Evolutionary conservation across 257 asterid genomes (phyloP).

Genomic region (Nicotiana obtusifolia): DNA sequence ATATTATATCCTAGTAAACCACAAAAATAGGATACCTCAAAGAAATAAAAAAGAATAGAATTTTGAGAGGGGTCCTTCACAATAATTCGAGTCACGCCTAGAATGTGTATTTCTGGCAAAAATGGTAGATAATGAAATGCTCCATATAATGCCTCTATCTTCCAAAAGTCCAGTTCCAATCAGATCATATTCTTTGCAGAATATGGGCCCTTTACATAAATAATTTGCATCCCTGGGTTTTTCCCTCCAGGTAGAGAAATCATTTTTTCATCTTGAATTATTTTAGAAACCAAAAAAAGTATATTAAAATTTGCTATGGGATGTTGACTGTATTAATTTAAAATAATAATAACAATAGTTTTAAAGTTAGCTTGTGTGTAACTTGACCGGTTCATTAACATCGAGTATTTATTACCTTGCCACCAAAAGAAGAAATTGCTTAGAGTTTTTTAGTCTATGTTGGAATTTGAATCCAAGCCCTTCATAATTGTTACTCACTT

Average conservation of each 20-base stretch:
- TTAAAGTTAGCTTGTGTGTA: too few relatives aligned
- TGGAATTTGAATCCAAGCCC: too few relatives aligned
- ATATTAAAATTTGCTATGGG: neutral
- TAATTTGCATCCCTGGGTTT: constrained; percentile 21
- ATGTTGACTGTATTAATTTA: neutral
- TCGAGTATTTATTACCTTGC: neutral
- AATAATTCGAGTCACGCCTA: constrained; percentile 44
- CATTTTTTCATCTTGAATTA: neutral
- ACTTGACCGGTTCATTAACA: too few relatives aligned
- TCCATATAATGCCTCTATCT: neutral
- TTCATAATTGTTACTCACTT: too few relatives aligned
- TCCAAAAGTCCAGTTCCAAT: constrained; percentile 39
- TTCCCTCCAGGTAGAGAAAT: neutral
- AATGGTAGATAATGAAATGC: constrained; percentile 17
- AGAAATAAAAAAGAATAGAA: neutral
- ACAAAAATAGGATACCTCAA: neutral
- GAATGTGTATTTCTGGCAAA: constrained; percentile 35
- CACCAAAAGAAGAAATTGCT: too few relatives aligned
- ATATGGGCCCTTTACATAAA: constrained; percentile 39
- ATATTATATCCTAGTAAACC: neutral
- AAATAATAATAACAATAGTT: too few relatives aligned
- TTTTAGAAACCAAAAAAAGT: neutral
- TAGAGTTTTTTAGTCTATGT: too few relatives aligned
- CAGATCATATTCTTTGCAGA: constrained; percentile 27
- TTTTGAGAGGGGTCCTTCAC: neutral